A percentile compares a stretch with the other conserved stretches of the same genome.
These are phyloP conservation scores for Macrolepiota albuminosa DNA, from an alignment of 768 basidiomycete genomes.

Conservation along the genomic window DNA sequence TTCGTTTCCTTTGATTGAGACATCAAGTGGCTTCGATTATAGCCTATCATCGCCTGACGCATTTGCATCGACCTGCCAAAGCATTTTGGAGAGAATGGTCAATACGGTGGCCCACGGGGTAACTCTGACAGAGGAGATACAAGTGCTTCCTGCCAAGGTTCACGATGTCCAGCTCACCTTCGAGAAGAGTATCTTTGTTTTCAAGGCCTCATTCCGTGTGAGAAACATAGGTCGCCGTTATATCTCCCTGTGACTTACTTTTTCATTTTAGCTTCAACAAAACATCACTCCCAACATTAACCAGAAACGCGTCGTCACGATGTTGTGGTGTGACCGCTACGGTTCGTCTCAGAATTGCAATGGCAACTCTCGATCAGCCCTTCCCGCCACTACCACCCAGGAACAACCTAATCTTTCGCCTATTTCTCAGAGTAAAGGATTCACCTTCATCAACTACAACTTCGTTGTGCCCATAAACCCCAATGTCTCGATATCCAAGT, in stretches of 20 bases:
- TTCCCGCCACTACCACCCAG: conserved; percentile 23
- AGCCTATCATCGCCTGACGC: conserved; percentile 27
- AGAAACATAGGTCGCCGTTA: conserved; percentile 8
- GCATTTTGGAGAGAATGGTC: conserved; percentile 40
- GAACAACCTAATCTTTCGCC: conserved; percentile 34
- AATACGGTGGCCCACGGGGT: conserved; percentile 43
- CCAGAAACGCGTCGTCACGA: conserved; percentile 33
- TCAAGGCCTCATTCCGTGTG: conserved; percentile 38
- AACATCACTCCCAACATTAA: conserved; percentile 27
- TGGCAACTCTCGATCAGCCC: conserved; percentile 27
- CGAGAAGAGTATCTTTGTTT: conserved; percentile 30
- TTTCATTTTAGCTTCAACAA: conserved; percentile 28
- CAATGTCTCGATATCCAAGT: conserved; percentile 37
- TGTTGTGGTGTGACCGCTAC: conserved; percentile 39
- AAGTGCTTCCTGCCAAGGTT: conserved; percentile 37
- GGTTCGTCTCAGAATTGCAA: conserved; percentile 30
- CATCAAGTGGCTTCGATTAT: neutral
- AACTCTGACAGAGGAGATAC: conserved; percentile 39
- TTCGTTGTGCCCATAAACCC: conserved; percentile 38
- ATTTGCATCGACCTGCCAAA: conserved; percentile 35
- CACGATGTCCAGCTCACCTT: conserved; percentile 32
- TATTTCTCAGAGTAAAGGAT: conserved; percentile 28
- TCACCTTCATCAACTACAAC: conserved; percentile 35
- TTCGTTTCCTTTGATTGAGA: neutral
- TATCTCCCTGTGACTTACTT: conserved; percentile 1